Base-by-base conservation (phyloP, 768 basidiomycete genomes). In the Mrakia blollopis region DNA sequence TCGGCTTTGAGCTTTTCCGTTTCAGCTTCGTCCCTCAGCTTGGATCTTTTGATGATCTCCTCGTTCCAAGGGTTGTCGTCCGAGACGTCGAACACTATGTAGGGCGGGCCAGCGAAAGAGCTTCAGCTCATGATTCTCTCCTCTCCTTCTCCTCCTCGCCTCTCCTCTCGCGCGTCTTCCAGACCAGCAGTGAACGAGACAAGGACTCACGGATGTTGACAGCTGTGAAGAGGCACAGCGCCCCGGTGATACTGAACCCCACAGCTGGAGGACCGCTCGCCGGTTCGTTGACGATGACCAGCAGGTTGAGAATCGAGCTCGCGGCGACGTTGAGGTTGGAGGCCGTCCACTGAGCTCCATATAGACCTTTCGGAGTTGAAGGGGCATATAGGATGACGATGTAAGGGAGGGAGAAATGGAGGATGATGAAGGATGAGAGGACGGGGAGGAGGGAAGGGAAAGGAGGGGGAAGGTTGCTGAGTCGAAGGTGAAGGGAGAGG, bases 361-460 rank as follows among this genome's bases (percentile, higher is more conserved):
- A 63, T 5, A 32, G 30, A 21, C 62, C 62, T 30, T 63, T 63
- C 25, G 62, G 30, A 8, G 62, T 63, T 21, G 2, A 8, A 11
- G 62, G 62, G 16, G 62, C 62, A 32, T 63, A 63, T 32, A 35
- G 28, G 21, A 37, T 8, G 62, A 63, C 62, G 62, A 63, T 32
- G 32, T 32, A 32, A 63, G 62, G 62, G 32, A 63, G 62, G 62
- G 9, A 8, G 62, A 63, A 32, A 8, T 63, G 32, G 30, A 63
- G 9, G 32, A 13, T 30, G 62, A 37, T 18, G 62, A 63, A 63
- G 62, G 62, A 37, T 1, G 62, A n/a, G 62, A 63, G 62, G 62
- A 63, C 35, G 62, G 37, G 62, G 62, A 63, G 30, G 62, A 63
- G 62, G 30, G 62, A 63, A 30, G 62, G 62, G 9, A 63, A 30